Evolutionary conservation across 2,329 filamentous ascomycete genomes (phyloP), one percentile per base, ranked within the genome.

Genomic region (Biscogniauxia marginata): DNA sequence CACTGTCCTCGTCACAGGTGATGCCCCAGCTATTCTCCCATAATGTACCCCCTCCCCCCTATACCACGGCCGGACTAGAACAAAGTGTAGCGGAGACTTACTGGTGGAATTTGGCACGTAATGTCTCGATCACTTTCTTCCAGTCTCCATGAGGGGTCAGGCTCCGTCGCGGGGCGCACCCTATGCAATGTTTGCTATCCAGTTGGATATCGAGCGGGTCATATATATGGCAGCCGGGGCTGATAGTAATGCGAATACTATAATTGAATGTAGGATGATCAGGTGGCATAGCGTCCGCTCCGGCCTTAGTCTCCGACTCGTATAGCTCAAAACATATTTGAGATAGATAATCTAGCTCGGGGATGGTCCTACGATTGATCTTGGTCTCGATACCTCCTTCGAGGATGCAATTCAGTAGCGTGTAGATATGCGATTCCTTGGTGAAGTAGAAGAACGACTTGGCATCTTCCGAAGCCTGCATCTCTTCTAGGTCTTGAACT

Each of bases 391-490:
- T 90, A 24, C 95, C 96, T 58, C 96, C 95, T 73, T 99, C 95
- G 22, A 99, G 84, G 65, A 99, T 98, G 72, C 93, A 98, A 73
- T 99, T 99, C 56, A 99, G 84, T 4, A 99, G 83, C 4, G 95
- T 99, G 77, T 99, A 99, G 61, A 99, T 97, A 72, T 99, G 95
- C 0, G 91, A 96, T 75, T 99, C 95, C 74, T 99, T 99, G 61
- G 95, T 99, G 74, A 99, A 99, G 77, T 99, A 99, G 75, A 98
- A 91, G 79, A 98, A 98, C 1, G 89, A 93, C 71, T 97, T 97
- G 46, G 93, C 92, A 63, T 96, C 90, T 52, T 93, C 88, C 0
- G 91, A 96, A 3, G 95, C 93, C 74, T 99, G 95, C 74, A 98
- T 91, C 74, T 98, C 93, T 76, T 99, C 96, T 2, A 99, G 82